Conservation (phyloP, 768 basidiomycete species). For the Trametopsis cervina region DNA sequence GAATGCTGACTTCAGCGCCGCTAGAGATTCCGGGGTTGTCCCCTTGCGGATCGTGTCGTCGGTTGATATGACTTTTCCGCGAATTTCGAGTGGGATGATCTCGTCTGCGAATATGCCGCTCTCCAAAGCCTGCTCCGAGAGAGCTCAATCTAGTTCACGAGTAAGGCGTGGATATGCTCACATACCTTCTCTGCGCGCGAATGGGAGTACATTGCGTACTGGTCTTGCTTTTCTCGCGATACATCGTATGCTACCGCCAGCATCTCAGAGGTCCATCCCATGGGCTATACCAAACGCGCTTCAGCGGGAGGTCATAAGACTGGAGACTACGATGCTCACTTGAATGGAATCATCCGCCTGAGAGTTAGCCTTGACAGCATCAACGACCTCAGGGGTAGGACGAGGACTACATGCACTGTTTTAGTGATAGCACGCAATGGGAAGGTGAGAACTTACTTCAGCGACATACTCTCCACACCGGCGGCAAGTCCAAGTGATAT, state of each 20-base stretch:
- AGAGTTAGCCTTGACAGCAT: constrained; percentile 47
- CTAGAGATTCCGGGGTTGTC: constrained; percentile 71
- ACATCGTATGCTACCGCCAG: constrained; percentile 77
- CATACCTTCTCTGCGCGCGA: constrained; percentile 63
- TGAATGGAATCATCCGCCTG: constrained; percentile 74
- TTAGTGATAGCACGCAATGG: constrained; percentile 4
- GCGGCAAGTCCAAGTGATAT: constrained; percentile 82
- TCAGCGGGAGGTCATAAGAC: background rate
- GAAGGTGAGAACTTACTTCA: constrained; percentile 36
- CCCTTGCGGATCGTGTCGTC: constrained; percentile 89
- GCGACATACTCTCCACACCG: constrained; percentile 78
- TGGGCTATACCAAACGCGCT: constrained; percentile 44
- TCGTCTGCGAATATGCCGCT: constrained; percentile 77
- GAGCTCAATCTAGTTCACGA: background rate
- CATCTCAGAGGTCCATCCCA: constrained; percentile 96
- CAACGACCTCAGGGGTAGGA: constrained; percentile 63
- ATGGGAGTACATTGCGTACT: constrained; percentile 86
- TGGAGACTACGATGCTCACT: constrained; percentile 28
- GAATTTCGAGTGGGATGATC: constrained; percentile 80
- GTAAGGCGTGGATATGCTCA: background rate
- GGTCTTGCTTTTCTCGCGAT: constrained; percentile 78
- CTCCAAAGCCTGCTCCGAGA: constrained; percentile 45
- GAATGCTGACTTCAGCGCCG: constrained; percentile 82
- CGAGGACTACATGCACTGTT: constrained; percentile 44
- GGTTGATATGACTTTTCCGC: constrained; percentile 54